Evolutionary conservation across 164 flowering plant species (phyloP).

Genomic region (Dillenia turbinata): DNA sequence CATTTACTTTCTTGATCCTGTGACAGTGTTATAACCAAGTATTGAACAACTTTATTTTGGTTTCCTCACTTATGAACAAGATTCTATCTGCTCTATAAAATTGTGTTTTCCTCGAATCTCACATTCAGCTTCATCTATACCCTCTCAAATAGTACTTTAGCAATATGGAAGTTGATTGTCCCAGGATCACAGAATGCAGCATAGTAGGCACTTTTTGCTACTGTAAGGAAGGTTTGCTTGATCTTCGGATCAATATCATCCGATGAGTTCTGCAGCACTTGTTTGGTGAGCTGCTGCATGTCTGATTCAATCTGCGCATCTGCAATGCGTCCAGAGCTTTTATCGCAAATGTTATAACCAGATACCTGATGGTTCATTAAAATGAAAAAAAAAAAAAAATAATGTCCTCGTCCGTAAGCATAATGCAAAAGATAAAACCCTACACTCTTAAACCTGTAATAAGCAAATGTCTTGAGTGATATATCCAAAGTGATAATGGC

Average conservation of each 20-base stretch:
- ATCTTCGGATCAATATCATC: conserved; percentile 28
- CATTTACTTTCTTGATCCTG: too few relatives aligned
- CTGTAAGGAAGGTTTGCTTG: conserved; percentile 51
- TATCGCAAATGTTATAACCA: conserved; percentile 3
- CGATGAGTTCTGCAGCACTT: conserved; percentile 36
- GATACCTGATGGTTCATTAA: conserved; percentile 3
- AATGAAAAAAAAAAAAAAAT: neutral
- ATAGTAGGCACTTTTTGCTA: conserved; percentile 65
- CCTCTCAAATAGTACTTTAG: conserved; percentile 64
- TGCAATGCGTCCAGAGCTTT: neutral
- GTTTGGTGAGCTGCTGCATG: conserved; percentile 60
- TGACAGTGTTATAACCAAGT: too few relatives aligned
- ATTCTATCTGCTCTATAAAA: too few relatives aligned
- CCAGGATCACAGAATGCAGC: conserved; percentile 38
- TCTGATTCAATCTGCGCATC: conserved; percentile 33
- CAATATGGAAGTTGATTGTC: conserved; percentile 46
- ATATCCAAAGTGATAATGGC: too few relatives aligned
- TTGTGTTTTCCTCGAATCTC: too few relatives aligned
- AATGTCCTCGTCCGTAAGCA: neutral
- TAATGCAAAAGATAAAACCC: neutral
- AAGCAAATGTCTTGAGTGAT: too few relatives aligned
- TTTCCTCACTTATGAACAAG: too few relatives aligned
- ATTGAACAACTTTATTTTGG: too few relatives aligned
- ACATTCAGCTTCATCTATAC: conserved; percentile 23
- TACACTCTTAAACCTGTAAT: too few relatives aligned